Base-by-base conservation (phyloP, 805 yeast species). In the Metschnikowia picachoensis region DNA sequence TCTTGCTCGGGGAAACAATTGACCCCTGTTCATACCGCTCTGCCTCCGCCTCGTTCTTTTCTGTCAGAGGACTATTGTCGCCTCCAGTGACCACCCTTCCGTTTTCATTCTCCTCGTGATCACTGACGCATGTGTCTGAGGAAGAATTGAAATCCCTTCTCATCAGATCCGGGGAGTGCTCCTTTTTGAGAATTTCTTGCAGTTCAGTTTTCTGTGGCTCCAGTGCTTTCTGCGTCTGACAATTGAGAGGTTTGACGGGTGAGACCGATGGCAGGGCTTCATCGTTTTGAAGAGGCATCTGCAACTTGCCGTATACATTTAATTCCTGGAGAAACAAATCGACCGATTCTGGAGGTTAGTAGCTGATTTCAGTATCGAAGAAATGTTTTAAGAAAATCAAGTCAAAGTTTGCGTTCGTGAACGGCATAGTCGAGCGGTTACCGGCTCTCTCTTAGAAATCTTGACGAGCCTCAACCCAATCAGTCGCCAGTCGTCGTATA, bases 71-170 rank as follows among this genome's bases (percentile, higher is more conserved):
- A 37, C 44, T 25, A 13, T 33, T 39, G 7, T 11, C 16, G 25
- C 16, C 34, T 25, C 16, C 7, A 5, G 28, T 32, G 20, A 27
- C 25, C 25, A 20, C 25, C 7, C 25, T 25, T 4, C 25, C 34
- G 30, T 20, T 35, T 12, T 25, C 41, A 17, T 13, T 33, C 12
- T 43, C 47, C 9, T 45, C 33, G n/a, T 33, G 37, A 25, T 70
- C 73, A 49, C 73, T 68, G 15, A 67, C 67, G 38, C 61, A 71
- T 8, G 77, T 72, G 42, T 72, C 77, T 4, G 74, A 66, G 42
- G 70, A 62, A 7, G 76, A 71, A 50, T 65, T 68, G 45, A 62
- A 63, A 38, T 68, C 74, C 39, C 59, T 60, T 34, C 13, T 42
- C 32, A 46, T 37, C n/a, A 17, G 39, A 11, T 35, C 43, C 14